phyloP scores from a whole-genome alignment of 2,329 filamentous ascomycete species.

The Passalora sequoiae region DNA sequence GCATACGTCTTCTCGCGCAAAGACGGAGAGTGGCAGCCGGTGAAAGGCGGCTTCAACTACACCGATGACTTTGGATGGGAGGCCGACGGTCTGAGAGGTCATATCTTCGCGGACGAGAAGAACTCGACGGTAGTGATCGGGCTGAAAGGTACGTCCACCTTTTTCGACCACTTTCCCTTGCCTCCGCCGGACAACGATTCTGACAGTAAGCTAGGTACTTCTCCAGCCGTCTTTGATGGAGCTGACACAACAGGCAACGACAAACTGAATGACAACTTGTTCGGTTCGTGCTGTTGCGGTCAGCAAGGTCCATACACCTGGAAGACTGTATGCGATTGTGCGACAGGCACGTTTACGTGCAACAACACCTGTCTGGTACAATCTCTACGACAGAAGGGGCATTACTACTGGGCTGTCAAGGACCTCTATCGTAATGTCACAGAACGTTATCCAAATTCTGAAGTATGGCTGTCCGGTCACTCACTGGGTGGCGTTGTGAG shows the following conservation, averaged over 20 bases:
- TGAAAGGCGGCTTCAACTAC: slow-evolving; percentile 74
- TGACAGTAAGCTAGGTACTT: slow-evolving; percentile 19
- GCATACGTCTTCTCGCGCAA: slow-evolving; percentile 74
- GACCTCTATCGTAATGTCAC: slow-evolving; percentile 92
- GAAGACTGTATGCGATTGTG: slow-evolving; percentile 90
- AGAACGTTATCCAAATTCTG: slow-evolving; percentile 74
- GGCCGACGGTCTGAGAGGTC: slow-evolving; percentile 78
- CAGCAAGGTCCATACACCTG: slow-evolving; percentile 87
- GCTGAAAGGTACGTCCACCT: slow-evolving; percentile 61
- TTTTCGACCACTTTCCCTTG: slow-evolving; percentile 8
- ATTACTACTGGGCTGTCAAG: slow-evolving; percentile 83
- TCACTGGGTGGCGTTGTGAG: slow-evolving; percentile 86
- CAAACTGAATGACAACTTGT: slow-evolving; percentile 95
- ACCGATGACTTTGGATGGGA: slow-evolving; percentile 92
- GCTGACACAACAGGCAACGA: slow-evolving; percentile 95
- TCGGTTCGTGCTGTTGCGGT: slow-evolving; percentile 95
- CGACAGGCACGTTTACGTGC: slow-evolving; percentile 78
- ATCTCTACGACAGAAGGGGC: slow-evolving; percentile 72
- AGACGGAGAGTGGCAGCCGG: slow-evolving; percentile 75
- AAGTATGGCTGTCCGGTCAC: slow-evolving; percentile 87
- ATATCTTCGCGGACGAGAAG: slow-evolving; percentile 80
- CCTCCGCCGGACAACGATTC: background rate
- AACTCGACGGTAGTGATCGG: slow-evolving; percentile 89
- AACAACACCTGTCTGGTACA: slow-evolving; percentile 83
- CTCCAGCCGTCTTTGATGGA: slow-evolving; percentile 86